Conservation (phyloP, 2,329 filamentous ascomycete species). For the Apiospora kogelbergensis region DNA sequence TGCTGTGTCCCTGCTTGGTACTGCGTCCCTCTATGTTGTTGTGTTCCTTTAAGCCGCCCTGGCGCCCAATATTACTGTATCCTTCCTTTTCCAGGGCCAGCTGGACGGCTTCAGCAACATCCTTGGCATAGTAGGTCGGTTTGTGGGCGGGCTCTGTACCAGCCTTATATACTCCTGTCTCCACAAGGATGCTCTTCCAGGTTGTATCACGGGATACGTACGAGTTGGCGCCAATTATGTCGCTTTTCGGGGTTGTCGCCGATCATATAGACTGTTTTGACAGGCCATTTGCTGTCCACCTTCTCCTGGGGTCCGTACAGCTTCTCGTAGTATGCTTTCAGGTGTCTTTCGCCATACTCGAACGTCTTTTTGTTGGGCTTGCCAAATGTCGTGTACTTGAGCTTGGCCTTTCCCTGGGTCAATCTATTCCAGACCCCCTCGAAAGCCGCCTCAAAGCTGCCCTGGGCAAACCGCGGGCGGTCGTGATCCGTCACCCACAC, state of each 20-base stretch:
- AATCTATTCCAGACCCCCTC: constrained; percentile 60
- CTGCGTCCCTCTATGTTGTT: background rate
- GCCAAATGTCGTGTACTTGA: constrained; percentile 60
- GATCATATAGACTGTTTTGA: constrained; percentile 69
- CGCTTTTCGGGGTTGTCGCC: constrained; percentile 66
- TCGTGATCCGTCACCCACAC: constrained; percentile 68
- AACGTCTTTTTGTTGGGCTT: constrained; percentile 67
- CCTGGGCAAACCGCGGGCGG: constrained; percentile 68
- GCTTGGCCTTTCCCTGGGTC: constrained; percentile 37
- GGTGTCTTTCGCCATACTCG: constrained; percentile 62
- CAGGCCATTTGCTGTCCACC: constrained; percentile 3
- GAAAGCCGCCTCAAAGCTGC: constrained; percentile 65
- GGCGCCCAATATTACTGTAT: background rate
- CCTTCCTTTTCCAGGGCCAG: constrained; percentile 49
- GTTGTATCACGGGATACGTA: constrained; percentile 57
- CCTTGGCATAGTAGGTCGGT: constrained; percentile 56
- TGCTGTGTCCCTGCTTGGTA: too few species aligned
- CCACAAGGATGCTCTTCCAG: constrained; percentile 67
- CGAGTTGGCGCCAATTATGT: constrained; percentile 68
- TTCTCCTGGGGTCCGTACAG: background rate
- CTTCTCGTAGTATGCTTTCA: constrained; percentile 35
- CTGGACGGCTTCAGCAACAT: constrained; percentile 65
- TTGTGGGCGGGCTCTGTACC: constrained; percentile 45
- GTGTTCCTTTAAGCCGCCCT: background rate
- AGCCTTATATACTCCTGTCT: constrained; percentile 63